Evolutionary conservation across 768 basidiomycete genomes (phyloP).

Genomic region (Xerocomus spinulosus): DNA sequence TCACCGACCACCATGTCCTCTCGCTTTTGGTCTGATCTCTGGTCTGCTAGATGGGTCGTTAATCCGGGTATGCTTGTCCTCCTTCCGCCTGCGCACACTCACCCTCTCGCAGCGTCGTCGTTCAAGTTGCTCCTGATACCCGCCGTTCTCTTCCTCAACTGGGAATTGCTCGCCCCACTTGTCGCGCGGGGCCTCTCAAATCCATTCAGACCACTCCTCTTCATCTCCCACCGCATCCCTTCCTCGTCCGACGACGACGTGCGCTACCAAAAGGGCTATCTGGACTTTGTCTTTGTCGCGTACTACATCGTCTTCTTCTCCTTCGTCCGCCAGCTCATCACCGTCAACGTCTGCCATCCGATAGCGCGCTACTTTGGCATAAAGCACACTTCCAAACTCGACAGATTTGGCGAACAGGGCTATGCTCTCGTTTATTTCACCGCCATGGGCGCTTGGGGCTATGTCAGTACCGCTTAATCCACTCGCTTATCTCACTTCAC

Average conservation of each 20-base stretch:
- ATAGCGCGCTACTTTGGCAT: conserved; percentile 72
- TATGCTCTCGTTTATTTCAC: conserved; percentile 83
- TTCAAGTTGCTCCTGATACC: conserved; percentile 63
- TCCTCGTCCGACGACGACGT: conserved; percentile 49
- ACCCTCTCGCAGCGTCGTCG: conserved; percentile 45
- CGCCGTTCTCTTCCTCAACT: conserved; percentile 57
- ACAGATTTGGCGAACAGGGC: conserved; percentile 87
- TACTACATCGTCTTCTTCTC: conserved; percentile 89
- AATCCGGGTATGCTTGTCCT: conserved; percentile 49
- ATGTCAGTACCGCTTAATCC: conserved; percentile 44
- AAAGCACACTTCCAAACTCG: conserved; percentile 58
- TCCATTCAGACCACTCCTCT: conserved; percentile 68
- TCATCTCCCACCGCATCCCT: conserved; percentile 62
- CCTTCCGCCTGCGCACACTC: neutral
- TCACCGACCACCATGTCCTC: neutral
- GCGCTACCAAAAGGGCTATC: conserved; percentile 65
- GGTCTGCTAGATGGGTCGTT: conserved; percentile 62
- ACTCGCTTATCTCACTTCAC: neutral
- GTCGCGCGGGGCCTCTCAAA: conserved; percentile 51
- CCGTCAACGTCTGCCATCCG: conserved; percentile 59
- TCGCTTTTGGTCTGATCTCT: conserved; percentile 47
- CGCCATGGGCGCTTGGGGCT: conserved; percentile 67
- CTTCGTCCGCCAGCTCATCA: conserved; percentile 73
- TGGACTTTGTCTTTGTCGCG: conserved; percentile 73
- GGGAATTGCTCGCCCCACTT: conserved; percentile 51